Percentiles rank a stretch among this genome's conserved stretches.
Conservation (phyloP, 176 grass and related monocot genomes). For the Ampelocalamus luodianensis region DNA sequence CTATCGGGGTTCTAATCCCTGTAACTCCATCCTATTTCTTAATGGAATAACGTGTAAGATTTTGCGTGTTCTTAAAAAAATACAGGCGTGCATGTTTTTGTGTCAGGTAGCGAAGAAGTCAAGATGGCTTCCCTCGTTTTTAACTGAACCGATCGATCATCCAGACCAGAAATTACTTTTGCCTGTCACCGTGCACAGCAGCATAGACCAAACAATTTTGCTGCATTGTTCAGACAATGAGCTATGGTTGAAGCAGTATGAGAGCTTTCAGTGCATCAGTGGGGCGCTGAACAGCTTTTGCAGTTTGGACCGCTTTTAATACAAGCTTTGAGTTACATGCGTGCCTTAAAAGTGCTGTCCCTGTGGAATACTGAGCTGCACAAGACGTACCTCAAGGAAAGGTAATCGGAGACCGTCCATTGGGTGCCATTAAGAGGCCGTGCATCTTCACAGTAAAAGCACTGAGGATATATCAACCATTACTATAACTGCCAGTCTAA, state of each 20-base stretch:
- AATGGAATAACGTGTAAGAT: too few species aligned
- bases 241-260: not conserved
- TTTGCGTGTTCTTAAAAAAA: too few species aligned
- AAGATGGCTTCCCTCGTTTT: not conserved
- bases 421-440: constrained; percentile 25
- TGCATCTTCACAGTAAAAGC: not conserved
- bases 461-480: not conserved
- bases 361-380: constrained; percentile 3
- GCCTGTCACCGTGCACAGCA: not conserved
- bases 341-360: constrained; percentile 33
- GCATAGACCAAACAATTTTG: not conserved
- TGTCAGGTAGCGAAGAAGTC: not conserved
- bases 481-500: constrained; percentile 14
- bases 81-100: constrained; percentile 23
- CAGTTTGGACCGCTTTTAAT: constrained; percentile 19
- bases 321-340: constrained; percentile 5
- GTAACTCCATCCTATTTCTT: too few species aligned
- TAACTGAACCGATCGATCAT: not conserved
- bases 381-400: constrained; percentile 33
- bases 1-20: too few species aligned
- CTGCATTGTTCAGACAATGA: constrained; percentile 9
- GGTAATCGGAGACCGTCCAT: constrained; percentile 14
- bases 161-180: not conserved
- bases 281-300: constrained; percentile 21
- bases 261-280: constrained; percentile 10